Evolutionary conservation across 164 flowering plant species (phyloP), one percentile per base, ranked within the genome.

Genomic region (Chimonanthus praecox): DNA sequence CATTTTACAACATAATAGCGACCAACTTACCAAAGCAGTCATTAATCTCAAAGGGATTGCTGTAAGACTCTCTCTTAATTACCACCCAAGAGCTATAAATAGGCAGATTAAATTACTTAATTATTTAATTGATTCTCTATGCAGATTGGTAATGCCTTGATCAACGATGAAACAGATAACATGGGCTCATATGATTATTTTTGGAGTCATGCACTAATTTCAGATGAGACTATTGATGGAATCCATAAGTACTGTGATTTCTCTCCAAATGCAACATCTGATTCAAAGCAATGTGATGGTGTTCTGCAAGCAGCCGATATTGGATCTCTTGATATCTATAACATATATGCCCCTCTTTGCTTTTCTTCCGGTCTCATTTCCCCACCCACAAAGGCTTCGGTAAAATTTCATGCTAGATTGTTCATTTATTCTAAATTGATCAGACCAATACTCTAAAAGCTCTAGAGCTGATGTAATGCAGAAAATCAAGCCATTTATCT

Each of bases 131-230:
- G 33, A 33, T 33, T 1, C 33, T 33, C 33, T 33, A 33, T 80
- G 80, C 86, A 92, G 97, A 87, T 92, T 64, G 97, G 97, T 8
- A 92, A 92, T 80, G 92, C 91, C 7, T 88, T 79, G 75, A 84
- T 90, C 66, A 80, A 92, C 64, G 87, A 87, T 44, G 86, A 84
- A 33, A 87, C 91, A 0, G 97, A 92, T 67, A 0, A 1, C 0
- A 54, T 0, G n/a, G 97, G 96, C 16, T 83, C 82, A 88, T 84
- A 75, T 61, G 96, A 89, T 13, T 90, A 73, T 66, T 82, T 87
- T 21, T 86, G 76, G 78, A 77, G 71, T 5, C 97, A 92, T 62
- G 95, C 95, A 13, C 72, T 90, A 0, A 77, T 83, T 6, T 85
- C 95, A 0, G 86, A 84, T 13, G 78, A 85, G 60, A 15, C 76